Conservation (phyloP, 2,329 filamentous ascomycete species). For the Cytospora piceicola region DNA sequence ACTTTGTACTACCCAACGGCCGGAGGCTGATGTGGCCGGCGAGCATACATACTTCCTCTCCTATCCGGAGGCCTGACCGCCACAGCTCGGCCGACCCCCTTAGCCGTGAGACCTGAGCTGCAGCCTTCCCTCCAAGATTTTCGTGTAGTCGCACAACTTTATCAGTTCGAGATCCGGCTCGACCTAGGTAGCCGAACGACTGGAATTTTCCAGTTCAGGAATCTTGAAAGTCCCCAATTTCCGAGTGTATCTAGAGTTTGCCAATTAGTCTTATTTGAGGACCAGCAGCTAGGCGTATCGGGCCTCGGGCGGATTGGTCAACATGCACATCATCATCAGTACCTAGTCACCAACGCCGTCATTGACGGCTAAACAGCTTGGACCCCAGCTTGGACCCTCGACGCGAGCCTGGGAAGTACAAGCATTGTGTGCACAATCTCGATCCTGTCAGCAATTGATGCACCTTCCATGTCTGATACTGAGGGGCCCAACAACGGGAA, state of each 20-base stretch:
- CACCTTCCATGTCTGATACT: neutral
- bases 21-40: constrained; percentile 7
- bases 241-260: neutral
- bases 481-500: neutral
- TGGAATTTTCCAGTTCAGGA: neutral
- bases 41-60: neutral
- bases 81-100: neutral
- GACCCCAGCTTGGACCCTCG: neutral
- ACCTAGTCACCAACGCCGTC: neutral
- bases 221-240: neutral
- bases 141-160: constrained; percentile 3
- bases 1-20: constrained; percentile 1
- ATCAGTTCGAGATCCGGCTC: neutral
- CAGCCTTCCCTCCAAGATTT: constrained; percentile 3
- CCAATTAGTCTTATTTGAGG: neutral
- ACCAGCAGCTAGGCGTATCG: neutral
- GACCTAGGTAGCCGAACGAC: neutral
- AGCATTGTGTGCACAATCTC: constrained; percentile 1
- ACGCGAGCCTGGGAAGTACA: neutral
- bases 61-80: constrained; percentile 1
- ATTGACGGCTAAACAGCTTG: neutral
- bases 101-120: neutral
- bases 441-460: neutral
- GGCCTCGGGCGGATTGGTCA: neutral
- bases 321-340: neutral